phyloP scores from a whole-genome alignment of 805 yeast genomes.

The Pichia pseudocactophila region DNA sequence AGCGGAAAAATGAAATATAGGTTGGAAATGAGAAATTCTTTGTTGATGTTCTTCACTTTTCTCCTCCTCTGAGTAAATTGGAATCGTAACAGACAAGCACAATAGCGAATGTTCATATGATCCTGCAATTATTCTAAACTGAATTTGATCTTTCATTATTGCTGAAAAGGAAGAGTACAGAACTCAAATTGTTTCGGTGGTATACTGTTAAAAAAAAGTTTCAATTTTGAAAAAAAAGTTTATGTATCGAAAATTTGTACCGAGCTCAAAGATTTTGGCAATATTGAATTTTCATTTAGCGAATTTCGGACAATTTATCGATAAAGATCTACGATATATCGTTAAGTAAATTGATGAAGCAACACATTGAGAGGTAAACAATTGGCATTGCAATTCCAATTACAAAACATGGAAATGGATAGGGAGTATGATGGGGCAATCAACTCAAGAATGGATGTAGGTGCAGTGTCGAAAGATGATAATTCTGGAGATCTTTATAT shows the following conservation, averaged over 20 bases:
- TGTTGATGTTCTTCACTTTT: conserved; percentile 14
- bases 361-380: too few relatives aligned
- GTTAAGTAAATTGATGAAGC: too few relatives aligned
- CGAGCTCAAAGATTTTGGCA: too few relatives aligned
- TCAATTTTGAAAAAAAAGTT: background rate
- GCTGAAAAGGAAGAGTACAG: background rate
- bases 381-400: too few relatives aligned
- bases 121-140: conserved; percentile 82
- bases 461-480: too few relatives aligned
- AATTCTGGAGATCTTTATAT: background rate
- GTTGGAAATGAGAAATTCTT: conserved; percentile 65
- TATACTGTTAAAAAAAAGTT: background rate
- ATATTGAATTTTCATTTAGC: too few relatives aligned
- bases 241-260: too few relatives aligned
- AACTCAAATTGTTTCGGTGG: background rate
- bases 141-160: conserved; percentile 18
- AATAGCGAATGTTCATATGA: conserved; percentile 90
- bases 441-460: too few relatives aligned
- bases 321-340: too few relatives aligned
- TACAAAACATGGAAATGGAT: too few relatives aligned
- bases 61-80: conserved; percentile 19
- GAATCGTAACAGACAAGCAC: conserved; percentile 69
- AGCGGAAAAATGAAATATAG: conserved; percentile 93
- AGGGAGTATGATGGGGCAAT: too few relatives aligned
- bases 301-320: too few relatives aligned